A percentile compares a stretch with the other conserved stretches of the same genome.
Evolutionary conservation across 2,329 filamentous ascomycete species (phyloP).

Genomic region (Claviceps spartinae): DNA sequence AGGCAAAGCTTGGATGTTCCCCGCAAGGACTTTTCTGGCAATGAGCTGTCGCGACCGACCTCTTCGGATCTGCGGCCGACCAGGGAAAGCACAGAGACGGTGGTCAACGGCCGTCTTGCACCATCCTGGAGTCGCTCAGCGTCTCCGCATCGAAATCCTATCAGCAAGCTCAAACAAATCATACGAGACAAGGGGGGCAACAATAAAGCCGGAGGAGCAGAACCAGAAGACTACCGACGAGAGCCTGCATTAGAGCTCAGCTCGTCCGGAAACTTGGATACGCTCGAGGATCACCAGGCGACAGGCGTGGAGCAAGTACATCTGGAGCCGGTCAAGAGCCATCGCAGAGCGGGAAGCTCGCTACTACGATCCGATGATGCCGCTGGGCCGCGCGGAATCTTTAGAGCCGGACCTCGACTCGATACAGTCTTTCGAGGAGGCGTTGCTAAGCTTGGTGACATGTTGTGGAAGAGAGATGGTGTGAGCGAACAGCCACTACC

Average conservation of each 20-base stretch:
- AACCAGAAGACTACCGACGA: slow-evolving; percentile 18
- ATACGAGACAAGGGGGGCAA: slow-evolving; percentile 38
- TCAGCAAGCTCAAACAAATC: slow-evolving; percentile 41
- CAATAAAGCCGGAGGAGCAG: slow-evolving; percentile 22
- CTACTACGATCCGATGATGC: slow-evolving; percentile 24
- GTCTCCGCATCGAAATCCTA: slow-evolving; percentile 49
- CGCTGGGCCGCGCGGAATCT: slow-evolving; percentile 45
- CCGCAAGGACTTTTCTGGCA: slow-evolving; percentile 26
- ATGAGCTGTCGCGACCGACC: slow-evolving; percentile 32
- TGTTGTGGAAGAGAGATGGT: slow-evolving; percentile 42
- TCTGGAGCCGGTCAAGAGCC: slow-evolving; percentile 16
- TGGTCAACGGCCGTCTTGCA: slow-evolving; percentile 49
- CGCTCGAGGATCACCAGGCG: slow-evolving; percentile 15
- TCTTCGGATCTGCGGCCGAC: slow-evolving; percentile 39
- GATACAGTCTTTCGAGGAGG: slow-evolving; percentile 54
- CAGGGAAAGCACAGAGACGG: slow-evolving; percentile 38
- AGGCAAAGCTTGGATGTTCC: slow-evolving; percentile 35
- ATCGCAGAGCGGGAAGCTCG: slow-evolving; percentile 36
- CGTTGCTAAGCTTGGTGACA: slow-evolving; percentile 42
- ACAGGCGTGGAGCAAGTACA: slow-evolving; percentile 16
- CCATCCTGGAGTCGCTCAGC: slow-evolving; percentile 46
- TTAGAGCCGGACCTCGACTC: slow-evolving; percentile 58
- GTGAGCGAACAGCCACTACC: slow-evolving; percentile 18
- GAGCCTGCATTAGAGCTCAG: slow-evolving; percentile 15
- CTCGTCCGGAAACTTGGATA: slow-evolving; percentile 12